Conservation (phyloP, 2,329 filamentous ascomycete genomes). For the Coniochaeta ligniaria region DNA sequence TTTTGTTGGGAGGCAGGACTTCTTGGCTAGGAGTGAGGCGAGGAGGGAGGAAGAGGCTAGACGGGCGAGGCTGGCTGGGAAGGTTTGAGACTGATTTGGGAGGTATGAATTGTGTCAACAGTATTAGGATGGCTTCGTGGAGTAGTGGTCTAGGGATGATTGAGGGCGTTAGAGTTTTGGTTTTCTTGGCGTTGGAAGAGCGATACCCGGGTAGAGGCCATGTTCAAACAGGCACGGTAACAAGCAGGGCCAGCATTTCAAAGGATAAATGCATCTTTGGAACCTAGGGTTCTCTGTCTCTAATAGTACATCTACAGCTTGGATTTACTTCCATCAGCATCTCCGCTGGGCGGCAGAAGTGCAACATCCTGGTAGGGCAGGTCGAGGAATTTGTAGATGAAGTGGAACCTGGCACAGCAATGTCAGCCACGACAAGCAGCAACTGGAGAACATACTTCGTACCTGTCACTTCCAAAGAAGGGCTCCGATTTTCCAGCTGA, state of each 20-base stretch:
- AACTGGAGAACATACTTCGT: constrained; percentile 2
- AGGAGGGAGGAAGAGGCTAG: constrained; percentile 55
- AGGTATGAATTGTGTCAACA: background rate
- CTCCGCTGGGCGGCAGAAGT: constrained; percentile 23
- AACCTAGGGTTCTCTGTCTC: too few species aligned
- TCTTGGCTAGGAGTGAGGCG: constrained; percentile 57
- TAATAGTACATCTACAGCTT: constrained; percentile 23
- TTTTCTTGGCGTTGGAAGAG: background rate
- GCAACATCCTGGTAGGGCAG: constrained; percentile 51
- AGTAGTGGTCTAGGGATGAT: background rate
- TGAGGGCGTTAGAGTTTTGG: background rate
- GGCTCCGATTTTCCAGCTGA: constrained; percentile 51
- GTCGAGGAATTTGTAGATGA: constrained; percentile 59
- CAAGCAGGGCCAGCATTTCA: too few species aligned
- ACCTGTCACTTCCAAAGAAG: constrained; percentile 73
- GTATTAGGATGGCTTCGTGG: background rate
- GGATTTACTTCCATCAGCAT: constrained; percentile 14
- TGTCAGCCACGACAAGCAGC: background rate
- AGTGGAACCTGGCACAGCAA: constrained; percentile 46
- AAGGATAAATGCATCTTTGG: too few species aligned
- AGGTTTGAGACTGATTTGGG: constrained; percentile 6
- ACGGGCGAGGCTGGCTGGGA: constrained; percentile 39
- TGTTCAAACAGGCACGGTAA: too few species aligned
- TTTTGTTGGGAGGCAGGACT: constrained; percentile 55
- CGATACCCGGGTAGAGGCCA: background rate